Evolutionary conservation across 2,329 filamentous ascomycete genomes (phyloP).

Genomic region (Diaporthe australafricana): DNA sequence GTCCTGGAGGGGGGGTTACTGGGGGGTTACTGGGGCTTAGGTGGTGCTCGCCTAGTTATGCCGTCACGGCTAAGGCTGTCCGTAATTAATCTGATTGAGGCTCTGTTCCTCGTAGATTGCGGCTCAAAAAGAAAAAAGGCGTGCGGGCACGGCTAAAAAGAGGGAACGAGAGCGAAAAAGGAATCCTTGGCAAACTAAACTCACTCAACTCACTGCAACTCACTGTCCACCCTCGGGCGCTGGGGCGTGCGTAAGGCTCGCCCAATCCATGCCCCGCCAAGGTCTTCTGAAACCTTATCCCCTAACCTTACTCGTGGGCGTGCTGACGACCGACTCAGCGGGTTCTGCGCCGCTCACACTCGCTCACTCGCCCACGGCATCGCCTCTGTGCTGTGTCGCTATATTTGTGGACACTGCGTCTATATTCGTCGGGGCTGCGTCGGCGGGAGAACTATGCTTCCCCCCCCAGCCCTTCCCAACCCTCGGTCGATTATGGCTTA

Average conservation of each 20-base stretch:
- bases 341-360: slow-evolving; percentile 11
- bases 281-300: slow-evolving; percentile 27
- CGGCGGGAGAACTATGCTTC: background rate
- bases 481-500: slow-evolving; percentile 1
- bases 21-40: background rate
- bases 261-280: slow-evolving; percentile 16
- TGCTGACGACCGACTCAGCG: slow-evolving; percentile 26
- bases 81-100: slow-evolving; percentile 20
- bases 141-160: background rate
- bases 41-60: background rate
- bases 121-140: background rate
- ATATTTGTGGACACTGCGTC: slow-evolving; percentile 3
- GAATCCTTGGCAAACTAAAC: background rate
- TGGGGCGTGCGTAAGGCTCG: slow-evolving; percentile 23
- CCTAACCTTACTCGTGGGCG: slow-evolving; percentile 25
- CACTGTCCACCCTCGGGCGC: background rate
- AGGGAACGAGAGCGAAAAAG: slow-evolving; percentile 13
- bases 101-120: slow-evolving; percentile 27
- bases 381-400: slow-evolving; percentile 1
- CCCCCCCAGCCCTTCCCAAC: background rate
- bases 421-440: slow-evolving; percentile 28
- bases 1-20: background rate
- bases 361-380: background rate
- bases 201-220: too few species aligned
- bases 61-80: slow-evolving; percentile 20